phyloP scores from a whole-genome alignment of 2,329 filamentous ascomycete species.

The Trematosphaeria pertusa region DNA sequence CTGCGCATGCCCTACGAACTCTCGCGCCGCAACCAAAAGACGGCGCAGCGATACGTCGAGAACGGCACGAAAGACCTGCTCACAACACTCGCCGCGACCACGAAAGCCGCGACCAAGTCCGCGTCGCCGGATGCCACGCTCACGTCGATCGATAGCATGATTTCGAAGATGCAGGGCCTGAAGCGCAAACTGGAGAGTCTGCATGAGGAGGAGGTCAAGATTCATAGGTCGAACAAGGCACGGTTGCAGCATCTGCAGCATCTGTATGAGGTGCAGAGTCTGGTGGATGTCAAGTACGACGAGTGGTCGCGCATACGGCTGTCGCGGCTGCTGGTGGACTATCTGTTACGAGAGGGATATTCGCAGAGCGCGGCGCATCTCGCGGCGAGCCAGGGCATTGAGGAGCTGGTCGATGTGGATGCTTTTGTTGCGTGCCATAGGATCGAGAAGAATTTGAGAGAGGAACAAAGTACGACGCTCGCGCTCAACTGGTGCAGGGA shows the following conservation, averaged over 20 bases:
- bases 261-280: slow-evolving; percentile 77
- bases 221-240: slow-evolving; percentile 78
- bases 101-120: slow-evolving; percentile 69
- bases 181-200: slow-evolving; percentile 84
- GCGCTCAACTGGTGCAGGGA: slow-evolving; percentile 90
- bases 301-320: slow-evolving; percentile 83
- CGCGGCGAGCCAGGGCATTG: slow-evolving; percentile 76
- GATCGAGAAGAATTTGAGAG: slow-evolving; percentile 75
- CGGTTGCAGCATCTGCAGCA: slow-evolving; percentile 82
- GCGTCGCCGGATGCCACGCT: slow-evolving; percentile 59
- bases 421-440: slow-evolving; percentile 84
- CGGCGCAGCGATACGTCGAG: slow-evolving; percentile 78
- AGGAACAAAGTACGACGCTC: slow-evolving; percentile 72
- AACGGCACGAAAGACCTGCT: slow-evolving; percentile 71
- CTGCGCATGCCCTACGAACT: slow-evolving; percentile 92
- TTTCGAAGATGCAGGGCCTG: slow-evolving; percentile 81
- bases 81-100: slow-evolving; percentile 60
- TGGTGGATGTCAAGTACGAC: slow-evolving; percentile 94
- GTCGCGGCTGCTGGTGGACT: slow-evolving; percentile 88
- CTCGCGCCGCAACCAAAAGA: slow-evolving; percentile 91
- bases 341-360: slow-evolving; percentile 85
- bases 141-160: slow-evolving; percentile 81
- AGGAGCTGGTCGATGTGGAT: slow-evolving; percentile 84
- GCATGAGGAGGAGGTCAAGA: slow-evolving; percentile 78
- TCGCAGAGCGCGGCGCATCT: slow-evolving; percentile 77